Base-by-base conservation (phyloP, 148 eudicot species). In the Cornus suecica region DNA sequence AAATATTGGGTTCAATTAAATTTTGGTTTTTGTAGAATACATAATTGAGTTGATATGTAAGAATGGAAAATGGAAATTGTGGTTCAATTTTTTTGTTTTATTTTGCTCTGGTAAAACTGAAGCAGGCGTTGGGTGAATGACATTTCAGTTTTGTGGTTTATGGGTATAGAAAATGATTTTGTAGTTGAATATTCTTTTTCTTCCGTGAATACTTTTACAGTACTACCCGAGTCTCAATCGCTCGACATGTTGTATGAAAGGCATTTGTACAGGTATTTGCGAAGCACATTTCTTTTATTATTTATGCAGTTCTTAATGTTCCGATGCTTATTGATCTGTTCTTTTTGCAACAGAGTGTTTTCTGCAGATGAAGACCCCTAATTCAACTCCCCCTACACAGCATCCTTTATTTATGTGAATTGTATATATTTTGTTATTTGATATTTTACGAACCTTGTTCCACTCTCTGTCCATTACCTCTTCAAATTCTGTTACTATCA, bases 361-460 rank as follows among this genome's bases (percentile, higher is more conserved):
- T 74, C 80, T 96, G 83, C 99, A 96, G 90, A 91, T 96, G 99
- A 96, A 93, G 93, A 90, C 94, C 73, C 98, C 99, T 32, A 84
- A 93, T 84, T 96, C 99, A 23, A 88, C 94, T 69, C 90, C 92
- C 51, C 99, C 99, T 22, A 93, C 99, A 23, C 94, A 90, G 99
- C 93, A 96, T 96, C 97, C 98, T 93, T 81, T 13, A 60, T 34
- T 60, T 80, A 26, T 76, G 15, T 37, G 52, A 41, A 22, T 13
- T 18, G 0, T 78, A 20, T 42, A n/a, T 23, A 54, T 15, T 67
- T 24, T 0, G 9, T 16, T 48, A 71, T n/a, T 6, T 8, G 10
- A 45, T 48, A 74, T 18, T 64, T 42, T 4, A 14, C 27, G 37
- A 54, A 27, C 58, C 63, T 15, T 10, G 34, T 51, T 27, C 63